Evolutionary conservation across 2,329 filamentous ascomycete genomes (phyloP).

Genomic region (Penicillium sp.): DNA sequence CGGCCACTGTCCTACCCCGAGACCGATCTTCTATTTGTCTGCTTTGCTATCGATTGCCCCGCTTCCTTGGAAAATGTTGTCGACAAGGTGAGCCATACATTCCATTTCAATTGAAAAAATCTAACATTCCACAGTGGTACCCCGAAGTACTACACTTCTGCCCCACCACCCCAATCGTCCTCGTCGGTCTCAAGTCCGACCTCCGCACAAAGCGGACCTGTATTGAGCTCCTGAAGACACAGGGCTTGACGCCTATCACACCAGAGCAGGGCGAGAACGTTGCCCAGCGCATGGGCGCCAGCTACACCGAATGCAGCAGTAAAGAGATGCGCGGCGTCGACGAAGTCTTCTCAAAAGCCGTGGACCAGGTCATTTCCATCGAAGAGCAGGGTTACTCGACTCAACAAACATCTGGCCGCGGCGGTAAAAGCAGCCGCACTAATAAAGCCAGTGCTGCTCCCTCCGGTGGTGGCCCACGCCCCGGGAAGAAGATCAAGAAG

Average conservation of each 20-base stretch:
- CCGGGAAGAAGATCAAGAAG: conserved; percentile 73
- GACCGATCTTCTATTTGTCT: conserved; percentile 96
- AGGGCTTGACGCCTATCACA: conserved; percentile 93
- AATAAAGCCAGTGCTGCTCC: conserved; percentile 21
- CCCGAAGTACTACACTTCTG: conserved; percentile 99
- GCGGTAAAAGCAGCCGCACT: conserved; percentile 13
- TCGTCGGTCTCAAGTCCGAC: conserved; percentile 96
- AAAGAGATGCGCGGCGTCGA: conserved; percentile 94
- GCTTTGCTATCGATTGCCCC: conserved; percentile 98
- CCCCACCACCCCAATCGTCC: conserved; percentile 91
- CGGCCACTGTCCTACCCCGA: conserved; percentile 96
- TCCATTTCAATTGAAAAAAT: background rate
- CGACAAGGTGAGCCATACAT: conserved; percentile 74
- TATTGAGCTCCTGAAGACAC: conserved; percentile 97
- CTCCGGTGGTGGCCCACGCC: conserved; percentile 39
- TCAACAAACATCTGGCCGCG: conserved; percentile 14
- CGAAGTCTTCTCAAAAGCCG: conserved; percentile 91
- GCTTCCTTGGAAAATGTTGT: conserved; percentile 98
- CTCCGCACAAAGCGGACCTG: conserved; percentile 93
- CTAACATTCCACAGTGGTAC: conserved; percentile 73
- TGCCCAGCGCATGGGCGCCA: conserved; percentile 88
- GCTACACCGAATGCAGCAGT: conserved; percentile 97
- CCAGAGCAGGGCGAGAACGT: conserved; percentile 85
- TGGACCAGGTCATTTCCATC: conserved; percentile 84
- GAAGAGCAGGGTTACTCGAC: conserved; percentile 61